These are phyloP conservation scores for Leptodontidium sp. DNA, from an alignment of 2,329 filamentous ascomycete species.

Conservation along the genomic window DNA sequence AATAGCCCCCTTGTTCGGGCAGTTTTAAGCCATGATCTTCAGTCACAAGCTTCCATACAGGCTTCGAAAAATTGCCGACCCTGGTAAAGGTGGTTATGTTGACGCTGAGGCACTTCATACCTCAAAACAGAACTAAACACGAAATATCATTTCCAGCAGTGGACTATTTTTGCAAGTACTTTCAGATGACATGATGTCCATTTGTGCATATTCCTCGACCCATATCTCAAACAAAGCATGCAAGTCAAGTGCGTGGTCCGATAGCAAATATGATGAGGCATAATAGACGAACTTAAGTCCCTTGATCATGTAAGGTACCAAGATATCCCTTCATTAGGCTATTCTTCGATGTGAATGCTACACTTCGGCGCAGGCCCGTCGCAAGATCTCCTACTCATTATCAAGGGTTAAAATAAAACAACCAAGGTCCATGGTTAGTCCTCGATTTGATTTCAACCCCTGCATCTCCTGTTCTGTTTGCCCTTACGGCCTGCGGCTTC, in stretches of 20 bases:
- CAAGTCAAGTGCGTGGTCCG: background rate
- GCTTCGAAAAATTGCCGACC: background rate
- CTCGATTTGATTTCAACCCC: slow-evolving; percentile 18
- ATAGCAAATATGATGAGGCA: background rate
- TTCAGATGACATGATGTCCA: background rate
- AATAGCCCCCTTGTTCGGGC: background rate
- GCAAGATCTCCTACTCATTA: slow-evolving; percentile 4
- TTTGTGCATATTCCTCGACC: background rate
- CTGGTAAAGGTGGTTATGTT: background rate
- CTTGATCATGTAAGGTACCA: slow-evolving; percentile 27
- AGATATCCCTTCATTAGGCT: slow-evolving; percentile 27
- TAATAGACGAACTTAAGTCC: slow-evolving; percentile 6
- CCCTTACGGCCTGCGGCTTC: slow-evolving; percentile 31
- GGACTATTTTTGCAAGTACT: background rate
- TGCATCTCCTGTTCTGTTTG: slow-evolving; percentile 20
- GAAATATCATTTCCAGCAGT: background rate
- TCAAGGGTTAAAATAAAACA: slow-evolving; percentile 32
- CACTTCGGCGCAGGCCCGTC: slow-evolving; percentile 11
- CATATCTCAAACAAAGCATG: slow-evolving; percentile 11
- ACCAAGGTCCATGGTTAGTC: slow-evolving; percentile 19
- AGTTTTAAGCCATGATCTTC: slow-evolving; percentile 9
- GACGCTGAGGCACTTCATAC: too few relatives aligned
- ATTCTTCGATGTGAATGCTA: background rate
- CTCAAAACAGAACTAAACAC: background rate
- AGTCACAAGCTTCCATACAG: background rate